Evolutionary conservation across 2,329 filamentous ascomycete genomes (phyloP).

Genomic region (Sordariomycetes sp.): DNA sequence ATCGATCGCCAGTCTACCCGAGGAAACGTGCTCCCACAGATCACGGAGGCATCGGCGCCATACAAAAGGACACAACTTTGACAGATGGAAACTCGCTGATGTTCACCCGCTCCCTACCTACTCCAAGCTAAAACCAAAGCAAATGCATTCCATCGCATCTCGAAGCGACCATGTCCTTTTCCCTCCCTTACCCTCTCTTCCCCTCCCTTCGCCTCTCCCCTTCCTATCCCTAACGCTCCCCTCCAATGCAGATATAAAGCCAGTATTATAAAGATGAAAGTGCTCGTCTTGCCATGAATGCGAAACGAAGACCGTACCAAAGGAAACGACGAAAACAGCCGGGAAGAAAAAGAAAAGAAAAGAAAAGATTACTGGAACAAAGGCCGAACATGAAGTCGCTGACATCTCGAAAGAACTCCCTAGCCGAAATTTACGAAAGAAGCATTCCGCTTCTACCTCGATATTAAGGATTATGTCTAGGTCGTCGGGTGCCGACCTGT

Average conservation of each 20-base stretch:
- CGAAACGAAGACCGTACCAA: no score
- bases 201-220: background rate
- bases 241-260: background rate
- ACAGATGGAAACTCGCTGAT: background rate
- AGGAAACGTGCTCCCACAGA: background rate
- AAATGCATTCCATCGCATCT: background rate
- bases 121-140: background rate
- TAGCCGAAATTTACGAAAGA: background rate
- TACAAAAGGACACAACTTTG: background rate
- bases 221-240: background rate
- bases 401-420: background rate
- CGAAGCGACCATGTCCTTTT: background rate
- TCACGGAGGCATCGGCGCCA: background rate
- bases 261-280: background rate
- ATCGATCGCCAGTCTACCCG: background rate
- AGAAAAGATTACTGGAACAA: background rate
- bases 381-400: background rate
- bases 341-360: background rate
- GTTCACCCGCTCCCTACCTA: background rate
- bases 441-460: background rate
- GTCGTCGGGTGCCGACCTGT: no score
- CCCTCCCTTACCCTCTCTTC: background rate
- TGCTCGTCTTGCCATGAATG: background rate
- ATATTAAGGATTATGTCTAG: no score
- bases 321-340: background rate